Conservation (phyloP, 176 grass and related monocot species). For the Musa troglodytarum region DNA sequence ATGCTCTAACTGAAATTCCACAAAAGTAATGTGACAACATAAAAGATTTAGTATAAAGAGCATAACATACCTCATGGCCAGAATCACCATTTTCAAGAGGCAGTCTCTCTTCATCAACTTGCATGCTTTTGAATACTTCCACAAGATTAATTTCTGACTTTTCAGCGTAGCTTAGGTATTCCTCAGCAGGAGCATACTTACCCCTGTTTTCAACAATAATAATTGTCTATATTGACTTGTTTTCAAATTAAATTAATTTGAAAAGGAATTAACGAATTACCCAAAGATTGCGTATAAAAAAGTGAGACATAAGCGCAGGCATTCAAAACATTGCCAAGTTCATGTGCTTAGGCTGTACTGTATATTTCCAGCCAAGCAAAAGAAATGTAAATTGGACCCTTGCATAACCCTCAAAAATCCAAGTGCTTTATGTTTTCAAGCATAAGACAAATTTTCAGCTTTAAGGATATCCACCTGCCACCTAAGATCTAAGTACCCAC, state of each 20-base stretch:
- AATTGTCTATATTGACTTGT: not conserved
- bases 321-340: not conserved
- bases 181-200: conserved; percentile 57
- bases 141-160: conserved; percentile 61
- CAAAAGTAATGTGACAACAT: not conserved
- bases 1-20: too few relatives aligned
- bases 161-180: conserved; percentile 61
- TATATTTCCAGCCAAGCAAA: not conserved
- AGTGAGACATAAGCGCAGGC: not conserved
- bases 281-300: too few relatives aligned
- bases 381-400: not conserved
- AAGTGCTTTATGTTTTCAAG: too few relatives aligned
- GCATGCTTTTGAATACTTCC: conserved; percentile 90
- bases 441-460: too few relatives aligned
- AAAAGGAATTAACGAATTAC: not conserved
- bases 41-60: not conserved
- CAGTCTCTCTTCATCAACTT: conserved; percentile 56
- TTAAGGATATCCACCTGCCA: too few relatives aligned
- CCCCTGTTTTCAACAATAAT: conserved; percentile 29
- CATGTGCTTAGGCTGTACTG: not conserved
- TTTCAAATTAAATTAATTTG: not conserved
- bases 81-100: conserved; percentile 54
- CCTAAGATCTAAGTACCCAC: too few relatives aligned
- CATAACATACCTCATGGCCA: conserved; percentile 47
- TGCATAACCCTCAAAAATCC: not conserved